phyloP scores from a whole-genome alignment of 2,329 filamentous ascomycete species.

The Epichloe amarillans region DNA sequence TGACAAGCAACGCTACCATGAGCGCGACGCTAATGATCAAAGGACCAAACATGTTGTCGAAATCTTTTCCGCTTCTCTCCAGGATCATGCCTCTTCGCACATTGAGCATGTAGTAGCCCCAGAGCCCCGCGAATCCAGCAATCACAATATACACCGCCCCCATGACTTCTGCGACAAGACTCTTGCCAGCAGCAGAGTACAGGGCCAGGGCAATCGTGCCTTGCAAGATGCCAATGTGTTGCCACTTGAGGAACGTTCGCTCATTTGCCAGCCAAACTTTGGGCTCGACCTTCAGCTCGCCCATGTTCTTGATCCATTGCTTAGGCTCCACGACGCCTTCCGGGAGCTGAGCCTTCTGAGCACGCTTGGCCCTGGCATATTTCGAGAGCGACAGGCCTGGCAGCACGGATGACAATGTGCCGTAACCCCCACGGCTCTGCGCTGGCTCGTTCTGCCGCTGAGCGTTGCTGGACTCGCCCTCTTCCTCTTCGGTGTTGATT shows the following conservation, averaged over 20 bases:
- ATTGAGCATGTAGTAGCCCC: constrained; percentile 79
- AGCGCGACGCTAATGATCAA: constrained; percentile 70
- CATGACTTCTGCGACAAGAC: constrained; percentile 61
- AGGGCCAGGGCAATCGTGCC: constrained; percentile 72
- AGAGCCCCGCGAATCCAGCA: constrained; percentile 68
- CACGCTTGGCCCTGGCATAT: constrained; percentile 48
- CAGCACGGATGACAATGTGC: constrained; percentile 57
- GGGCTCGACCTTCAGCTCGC: constrained; percentile 82
- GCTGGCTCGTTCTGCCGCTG: constrained; percentile 20
- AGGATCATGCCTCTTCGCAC: constrained; percentile 66
- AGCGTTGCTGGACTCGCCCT: constrained; percentile 20
- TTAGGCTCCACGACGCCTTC: constrained; percentile 78
- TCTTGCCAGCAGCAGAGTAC: constrained; percentile 76
- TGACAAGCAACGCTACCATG: constrained; percentile 65
- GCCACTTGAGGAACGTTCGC: constrained; percentile 96
- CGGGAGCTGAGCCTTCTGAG: constrained; percentile 47
- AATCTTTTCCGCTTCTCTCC: constrained; percentile 77
- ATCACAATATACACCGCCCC: constrained; percentile 75
- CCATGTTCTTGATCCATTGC: constrained; percentile 87
- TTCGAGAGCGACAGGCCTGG: constrained; percentile 73
- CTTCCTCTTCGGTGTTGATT: constrained; percentile 21
- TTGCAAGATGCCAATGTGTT: constrained; percentile 83
- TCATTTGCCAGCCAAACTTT: constrained; percentile 99
- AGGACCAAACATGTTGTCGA: constrained; percentile 80
- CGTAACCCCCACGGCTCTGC: constrained; percentile 27